phyloP scores from a whole-genome alignment of 2,329 filamentous ascomycete species.

The Purpureocillium takamizusanense region DNA sequence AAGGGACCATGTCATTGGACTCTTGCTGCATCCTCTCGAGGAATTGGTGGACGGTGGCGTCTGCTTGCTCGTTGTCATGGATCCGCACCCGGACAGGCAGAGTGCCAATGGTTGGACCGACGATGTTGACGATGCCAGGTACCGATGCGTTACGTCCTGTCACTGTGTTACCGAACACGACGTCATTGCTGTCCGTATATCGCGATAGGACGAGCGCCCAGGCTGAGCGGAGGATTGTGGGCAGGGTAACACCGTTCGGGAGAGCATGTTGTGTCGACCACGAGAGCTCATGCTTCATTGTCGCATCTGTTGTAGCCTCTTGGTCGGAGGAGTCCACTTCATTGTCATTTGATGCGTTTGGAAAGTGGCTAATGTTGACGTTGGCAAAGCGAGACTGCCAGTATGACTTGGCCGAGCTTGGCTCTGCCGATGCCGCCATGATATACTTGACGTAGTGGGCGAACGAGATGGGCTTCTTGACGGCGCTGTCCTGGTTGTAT shows the following conservation, averaged over 20 bases:
- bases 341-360: neutral
- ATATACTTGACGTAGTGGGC: slow-evolving; percentile 4
- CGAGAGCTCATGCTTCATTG: neutral
- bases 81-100: slow-evolving; percentile 15
- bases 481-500: slow-evolving; percentile 4
- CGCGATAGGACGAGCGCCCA: slow-evolving; percentile 15
- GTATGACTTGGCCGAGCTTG: neutral
- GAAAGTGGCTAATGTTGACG: neutral
- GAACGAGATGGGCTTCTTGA: neutral
- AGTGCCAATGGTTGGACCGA: slow-evolving; percentile 20
- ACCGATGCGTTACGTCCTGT: slow-evolving; percentile 18
- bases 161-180: slow-evolving; percentile 16
- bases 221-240: slow-evolving; percentile 14
- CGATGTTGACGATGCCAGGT: slow-evolving; percentile 14
- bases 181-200: slow-evolving; percentile 10
- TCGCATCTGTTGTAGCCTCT: neutral
- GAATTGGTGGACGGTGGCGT: slow-evolving; percentile 6
- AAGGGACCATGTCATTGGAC: slow-evolving; percentile 3
- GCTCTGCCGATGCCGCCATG: neutral
- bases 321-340: neutral
- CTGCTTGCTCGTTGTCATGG: neutral
- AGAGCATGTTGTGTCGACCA: neutral
- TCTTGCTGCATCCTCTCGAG: slow-evolving; percentile 8
- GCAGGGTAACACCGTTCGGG: neutral
- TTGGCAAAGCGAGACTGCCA: neutral